Conservation (phyloP, 2,329 filamentous ascomycete genomes). For the Neocucurbitaria cava region DNA sequence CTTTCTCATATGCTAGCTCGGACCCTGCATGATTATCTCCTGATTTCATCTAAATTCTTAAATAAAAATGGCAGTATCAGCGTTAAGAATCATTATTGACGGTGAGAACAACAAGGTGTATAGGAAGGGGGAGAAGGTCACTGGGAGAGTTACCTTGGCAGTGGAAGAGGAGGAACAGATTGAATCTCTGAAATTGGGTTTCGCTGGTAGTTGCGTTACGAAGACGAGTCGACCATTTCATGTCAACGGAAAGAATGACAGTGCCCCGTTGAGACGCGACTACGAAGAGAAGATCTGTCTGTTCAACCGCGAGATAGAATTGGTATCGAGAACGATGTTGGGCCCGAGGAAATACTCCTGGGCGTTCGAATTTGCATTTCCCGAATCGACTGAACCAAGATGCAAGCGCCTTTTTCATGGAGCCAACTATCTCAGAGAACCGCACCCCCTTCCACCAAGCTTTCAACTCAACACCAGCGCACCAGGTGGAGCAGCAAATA, state of each 20-base stretch:
- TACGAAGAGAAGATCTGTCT: slow-evolving; percentile 39
- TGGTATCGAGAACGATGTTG: slow-evolving; percentile 27
- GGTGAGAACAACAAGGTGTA: slow-evolving; percentile 39
- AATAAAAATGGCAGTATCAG: slow-evolving; percentile 35
- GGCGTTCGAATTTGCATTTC: slow-evolving; percentile 46
- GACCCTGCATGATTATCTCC: slow-evolving; percentile 43
- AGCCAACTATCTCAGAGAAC: slow-evolving; percentile 37
- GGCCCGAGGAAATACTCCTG: slow-evolving; percentile 40
- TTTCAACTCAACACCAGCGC: slow-evolving; percentile 36
- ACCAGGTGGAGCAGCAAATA: slow-evolving; percentile 35
- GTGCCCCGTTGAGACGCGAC: slow-evolving; percentile 22
- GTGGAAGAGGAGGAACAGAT: slow-evolving; percentile 37
- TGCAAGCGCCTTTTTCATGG: slow-evolving; percentile 37
- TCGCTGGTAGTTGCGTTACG: slow-evolving; percentile 42
- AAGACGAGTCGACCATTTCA: slow-evolving; percentile 39
- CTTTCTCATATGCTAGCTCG: slow-evolving; percentile 27
- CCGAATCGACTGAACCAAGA: slow-evolving; percentile 35
- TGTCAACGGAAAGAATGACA: slow-evolving; percentile 19
- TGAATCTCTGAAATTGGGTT: slow-evolving; percentile 36
- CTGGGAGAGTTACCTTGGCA: slow-evolving; percentile 40
- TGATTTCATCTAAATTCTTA: slow-evolving; percentile 14
- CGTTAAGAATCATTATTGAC: slow-evolving; percentile 40
- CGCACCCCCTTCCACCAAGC: slow-evolving; percentile 43
- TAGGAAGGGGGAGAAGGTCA: slow-evolving; percentile 42
- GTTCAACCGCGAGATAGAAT: slow-evolving; percentile 36